These are phyloP conservation scores for Ophiocordyceps sinensis DNA, from an alignment of 2,329 filamentous ascomycete species.

Conservation along the genomic window DNA sequence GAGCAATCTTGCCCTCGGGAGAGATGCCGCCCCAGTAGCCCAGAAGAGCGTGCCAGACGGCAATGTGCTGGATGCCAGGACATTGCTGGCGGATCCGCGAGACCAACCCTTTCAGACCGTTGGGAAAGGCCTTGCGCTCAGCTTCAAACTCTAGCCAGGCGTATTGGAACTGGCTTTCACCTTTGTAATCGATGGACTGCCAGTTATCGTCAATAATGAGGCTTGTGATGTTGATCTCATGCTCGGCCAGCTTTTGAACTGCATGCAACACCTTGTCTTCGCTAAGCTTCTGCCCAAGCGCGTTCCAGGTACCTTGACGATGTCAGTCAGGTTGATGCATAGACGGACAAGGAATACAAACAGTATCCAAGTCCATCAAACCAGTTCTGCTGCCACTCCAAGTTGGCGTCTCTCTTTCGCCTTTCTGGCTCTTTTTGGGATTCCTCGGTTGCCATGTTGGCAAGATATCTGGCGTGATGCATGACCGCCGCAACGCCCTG, in stretches of 20 bases:
- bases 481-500: conserved; percentile 65
- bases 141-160: conserved; percentile 81
- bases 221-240: conserved; percentile 65
- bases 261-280: conserved; percentile 67
- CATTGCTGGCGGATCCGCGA: conserved; percentile 53
- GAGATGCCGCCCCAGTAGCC: conserved; percentile 90
- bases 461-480: conserved; percentile 62
- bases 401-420: conserved; percentile 35
- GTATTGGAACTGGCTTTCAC: conserved; percentile 37
- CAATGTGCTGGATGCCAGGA: conserved; percentile 65
- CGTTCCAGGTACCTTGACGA: conserved; percentile 70
- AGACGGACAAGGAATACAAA: conserved; percentile 16
- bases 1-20: conserved; percentile 56
- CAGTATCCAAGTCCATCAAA: conserved; percentile 90
- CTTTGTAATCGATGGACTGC: conserved; percentile 54
- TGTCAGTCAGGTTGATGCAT: conserved; percentile 5
- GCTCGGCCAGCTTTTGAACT: conserved; percentile 53
- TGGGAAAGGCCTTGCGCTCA: conserved; percentile 62
- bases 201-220: conserved; percentile 97
- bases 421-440: conserved; percentile 24
- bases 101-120: conserved; percentile 60
- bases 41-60: conserved; percentile 84
- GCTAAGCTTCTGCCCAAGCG: conserved; percentile 67
- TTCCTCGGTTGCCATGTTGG: conserved; percentile 22
- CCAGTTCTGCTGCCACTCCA: conserved; percentile 71